phyloP scores from a whole-genome alignment of 1,139 yeast species.

The Petasospora rhodanensis region DNA sequence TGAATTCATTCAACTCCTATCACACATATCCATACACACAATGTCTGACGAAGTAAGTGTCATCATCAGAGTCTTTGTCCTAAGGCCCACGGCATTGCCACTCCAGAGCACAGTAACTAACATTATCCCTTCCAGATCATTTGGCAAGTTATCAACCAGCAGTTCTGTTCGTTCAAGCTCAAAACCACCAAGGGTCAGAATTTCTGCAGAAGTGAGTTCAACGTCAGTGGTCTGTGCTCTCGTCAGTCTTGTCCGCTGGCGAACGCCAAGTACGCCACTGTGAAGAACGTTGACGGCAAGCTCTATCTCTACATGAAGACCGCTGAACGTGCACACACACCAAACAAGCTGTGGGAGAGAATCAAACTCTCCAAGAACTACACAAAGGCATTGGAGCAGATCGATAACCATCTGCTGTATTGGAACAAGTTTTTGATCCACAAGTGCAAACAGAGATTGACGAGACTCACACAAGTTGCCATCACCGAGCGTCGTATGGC shows the following conservation, averaged over 20 bases:
- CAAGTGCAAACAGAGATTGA: slow-evolving; percentile 92
- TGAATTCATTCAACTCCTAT: neutral
- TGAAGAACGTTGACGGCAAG: slow-evolving; percentile 81
- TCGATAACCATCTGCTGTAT: slow-evolving; percentile 79
- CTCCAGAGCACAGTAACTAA: slow-evolving; percentile 3
- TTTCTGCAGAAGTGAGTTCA: slow-evolving; percentile 84
- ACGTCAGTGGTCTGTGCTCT: slow-evolving; percentile 85
- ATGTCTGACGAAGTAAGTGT: slow-evolving; percentile 19
- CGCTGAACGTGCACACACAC: slow-evolving; percentile 95
- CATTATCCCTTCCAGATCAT: slow-evolving; percentile 42
- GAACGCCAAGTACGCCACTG: slow-evolving; percentile 93
- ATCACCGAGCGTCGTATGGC: slow-evolving; percentile 95
- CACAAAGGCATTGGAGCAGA: slow-evolving; percentile 78
- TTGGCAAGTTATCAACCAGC: slow-evolving; percentile 89
- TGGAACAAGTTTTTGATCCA: slow-evolving; percentile 92
- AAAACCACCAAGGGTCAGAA: slow-evolving; percentile 76
- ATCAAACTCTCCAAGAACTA: slow-evolving; percentile 85
- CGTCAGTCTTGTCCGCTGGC: slow-evolving; percentile 96
- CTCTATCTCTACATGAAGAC: slow-evolving; percentile 93
- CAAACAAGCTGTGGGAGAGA: slow-evolving; percentile 91
- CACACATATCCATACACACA: slow-evolving; percentile 2
- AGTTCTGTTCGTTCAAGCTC: slow-evolving; percentile 83
- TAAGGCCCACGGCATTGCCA: neutral
- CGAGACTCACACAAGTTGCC: slow-evolving; percentile 91
- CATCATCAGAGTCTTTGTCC: too few species aligned